A percentile compares a stretch with the other conserved stretches of the same genome.
These are phyloP conservation scores for Globisporangium paddicum DNA, from an alignment of 352 stramenopile genomes.

Conservation along the genomic window DNA sequence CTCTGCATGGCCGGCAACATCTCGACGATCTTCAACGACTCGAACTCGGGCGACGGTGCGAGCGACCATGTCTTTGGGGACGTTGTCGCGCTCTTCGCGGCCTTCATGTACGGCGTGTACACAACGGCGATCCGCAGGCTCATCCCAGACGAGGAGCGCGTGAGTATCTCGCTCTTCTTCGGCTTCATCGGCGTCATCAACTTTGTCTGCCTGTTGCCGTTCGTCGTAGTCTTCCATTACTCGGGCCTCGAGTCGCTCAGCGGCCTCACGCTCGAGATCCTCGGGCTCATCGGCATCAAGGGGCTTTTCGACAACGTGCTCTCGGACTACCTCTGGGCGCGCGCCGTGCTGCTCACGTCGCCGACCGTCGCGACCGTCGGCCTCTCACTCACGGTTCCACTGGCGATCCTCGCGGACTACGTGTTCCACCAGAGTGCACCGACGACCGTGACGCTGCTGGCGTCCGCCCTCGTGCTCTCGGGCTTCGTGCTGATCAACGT, in stretches of 20 bases:
- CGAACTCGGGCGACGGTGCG: conserved; percentile 22
- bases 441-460: conserved; percentile 44
- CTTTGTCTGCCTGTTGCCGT: conserved; percentile 61
- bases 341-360: conserved; percentile 93
- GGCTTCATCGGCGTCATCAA: conserved; percentile 94
- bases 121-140: conserved; percentile 81
- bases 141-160: conserved; percentile 76
- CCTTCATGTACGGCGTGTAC: conserved; percentile 94
- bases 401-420: conserved; percentile 92
- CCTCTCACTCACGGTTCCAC: conserved; percentile 95
- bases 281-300: conserved; percentile 85
- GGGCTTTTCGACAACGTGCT: conserved; percentile 95
- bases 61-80: conserved; percentile 51
- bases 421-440: conserved; percentile 57
- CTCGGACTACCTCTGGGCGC: conserved; percentile 95
- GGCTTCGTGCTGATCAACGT: conserved; percentile 70
- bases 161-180: conserved; percentile 94
- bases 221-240: conserved; percentile 66
- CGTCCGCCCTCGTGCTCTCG: conserved; percentile 59
- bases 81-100: conserved; percentile 61
- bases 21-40: conserved; percentile 85
- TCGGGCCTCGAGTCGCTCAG: conserved; percentile 65
- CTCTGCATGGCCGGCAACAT: conserved; percentile 89
- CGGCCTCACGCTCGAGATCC: conserved; percentile 65
- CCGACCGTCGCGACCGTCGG: conserved; percentile 96